phyloP scores from a whole-genome alignment of 768 basidiomycete species.

The Amanita exitialis region DNA sequence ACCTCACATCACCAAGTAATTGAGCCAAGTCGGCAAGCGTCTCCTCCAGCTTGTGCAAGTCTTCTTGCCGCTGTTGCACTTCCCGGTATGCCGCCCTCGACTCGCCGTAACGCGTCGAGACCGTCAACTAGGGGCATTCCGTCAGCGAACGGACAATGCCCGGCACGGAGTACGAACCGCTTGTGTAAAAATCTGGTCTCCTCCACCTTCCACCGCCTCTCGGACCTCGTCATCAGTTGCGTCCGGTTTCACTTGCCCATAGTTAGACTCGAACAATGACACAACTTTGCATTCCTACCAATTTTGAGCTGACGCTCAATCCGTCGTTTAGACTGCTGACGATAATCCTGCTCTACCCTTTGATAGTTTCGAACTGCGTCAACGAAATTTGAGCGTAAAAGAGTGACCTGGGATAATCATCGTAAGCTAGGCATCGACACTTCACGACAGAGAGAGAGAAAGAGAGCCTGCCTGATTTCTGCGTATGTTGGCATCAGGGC shows the following conservation, averaged over 20 bases:
- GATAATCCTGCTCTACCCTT: slow-evolving; percentile 61
- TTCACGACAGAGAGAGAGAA: too few species aligned
- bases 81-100: slow-evolving; percentile 76
- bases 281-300: slow-evolving; percentile 28
- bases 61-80: slow-evolving; percentile 82
- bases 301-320: slow-evolving; percentile 74
- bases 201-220: slow-evolving; percentile 56
- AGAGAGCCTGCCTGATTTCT: slow-evolving; percentile 22
- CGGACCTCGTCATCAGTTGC: slow-evolving; percentile 75
- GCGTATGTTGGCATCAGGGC: slow-evolving; percentile 26
- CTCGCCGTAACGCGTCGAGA: slow-evolving; percentile 76
- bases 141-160: not conserved
- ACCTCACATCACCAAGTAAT: slow-evolving; percentile 70
- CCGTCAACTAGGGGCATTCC: slow-evolving; percentile 40
- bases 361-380: slow-evolving; percentile 76
- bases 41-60: slow-evolving; percentile 76
- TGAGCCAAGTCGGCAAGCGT: slow-evolving; percentile 86
- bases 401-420: slow-evolving; percentile 32
- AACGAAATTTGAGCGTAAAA: slow-evolving; percentile 59
- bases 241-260: slow-evolving; percentile 67
- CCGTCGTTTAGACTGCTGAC: slow-evolving; percentile 52
- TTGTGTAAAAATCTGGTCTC: slow-evolving; percentile 68
- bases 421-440: not conserved
- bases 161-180: slow-evolving; percentile 33
- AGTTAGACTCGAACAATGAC: not conserved